A percentile compares a stretch with the other conserved stretches of the same genome.
These are phyloP conservation scores for Xylaria bambusicola DNA, from an alignment of 495 filamentous ascomycete genomes.

Conservation along the genomic window DNA sequence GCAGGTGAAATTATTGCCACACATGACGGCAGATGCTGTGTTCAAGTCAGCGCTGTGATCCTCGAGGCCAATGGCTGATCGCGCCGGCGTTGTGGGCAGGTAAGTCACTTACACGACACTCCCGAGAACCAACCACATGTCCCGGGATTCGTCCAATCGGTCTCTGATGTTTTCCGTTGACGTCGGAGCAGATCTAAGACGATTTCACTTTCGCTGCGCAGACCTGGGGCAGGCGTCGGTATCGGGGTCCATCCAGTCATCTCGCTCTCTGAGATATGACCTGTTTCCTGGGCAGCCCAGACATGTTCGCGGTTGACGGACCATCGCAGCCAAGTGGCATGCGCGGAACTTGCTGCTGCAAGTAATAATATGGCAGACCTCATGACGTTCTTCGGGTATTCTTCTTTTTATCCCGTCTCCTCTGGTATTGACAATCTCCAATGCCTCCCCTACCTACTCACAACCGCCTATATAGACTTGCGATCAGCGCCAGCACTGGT, in stretches of 20 bases:
- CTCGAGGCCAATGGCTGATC: background rate
- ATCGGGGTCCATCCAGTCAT: constrained; percentile 27
- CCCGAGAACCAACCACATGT: constrained; percentile 42
- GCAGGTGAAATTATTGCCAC: constrained; percentile 29
- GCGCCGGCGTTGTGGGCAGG: too few species aligned
- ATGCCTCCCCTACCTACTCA: background rate
- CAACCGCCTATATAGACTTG: background rate
- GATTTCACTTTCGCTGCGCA: background rate
- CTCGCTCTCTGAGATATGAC: background rate
- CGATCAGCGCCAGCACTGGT: background rate
- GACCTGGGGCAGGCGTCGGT: constrained; percentile 28
- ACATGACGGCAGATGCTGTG: constrained; percentile 15
- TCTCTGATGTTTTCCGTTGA: constrained; percentile 10
- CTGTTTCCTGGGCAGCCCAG: constrained; percentile 23
- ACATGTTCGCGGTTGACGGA: constrained; percentile 14
- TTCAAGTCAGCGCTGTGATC: background rate
- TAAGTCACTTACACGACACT: constrained; percentile 33
- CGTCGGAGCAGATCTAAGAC: constrained; percentile 23
- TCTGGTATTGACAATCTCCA: background rate
- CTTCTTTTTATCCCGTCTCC: background rate
- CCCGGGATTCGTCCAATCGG: constrained; percentile 31
- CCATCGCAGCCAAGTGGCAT: constrained; percentile 28
- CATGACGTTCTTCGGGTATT: constrained; percentile 15
- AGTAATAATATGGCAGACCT: constrained; percentile 14
- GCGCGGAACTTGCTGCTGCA: constrained; percentile 15